phyloP scores from a whole-genome alignment of 257 asterid species.

The Paraleonurus japonicus region DNA sequence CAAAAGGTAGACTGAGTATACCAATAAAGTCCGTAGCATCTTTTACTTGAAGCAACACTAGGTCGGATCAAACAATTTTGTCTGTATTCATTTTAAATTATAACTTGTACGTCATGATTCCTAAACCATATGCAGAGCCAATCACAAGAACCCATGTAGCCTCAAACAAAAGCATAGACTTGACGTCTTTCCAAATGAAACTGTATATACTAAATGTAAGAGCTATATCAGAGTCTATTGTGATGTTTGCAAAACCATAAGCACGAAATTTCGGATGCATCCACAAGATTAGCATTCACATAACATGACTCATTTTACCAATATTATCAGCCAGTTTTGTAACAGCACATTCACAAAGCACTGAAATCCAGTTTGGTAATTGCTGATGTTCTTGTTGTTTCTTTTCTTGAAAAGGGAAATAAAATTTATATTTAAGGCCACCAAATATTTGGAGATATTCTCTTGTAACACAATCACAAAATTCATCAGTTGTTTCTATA shows the following conservation, averaged over 20 bases:
- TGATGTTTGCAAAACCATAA: not conserved
- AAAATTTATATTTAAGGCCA: not conserved
- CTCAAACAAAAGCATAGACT: not conserved
- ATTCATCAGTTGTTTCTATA: too few relatives aligned
- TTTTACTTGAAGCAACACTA: too few relatives aligned
- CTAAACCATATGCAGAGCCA: not conserved
- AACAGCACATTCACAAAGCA: not conserved
- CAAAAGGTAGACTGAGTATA: not conserved
- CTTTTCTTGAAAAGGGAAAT: not conserved
- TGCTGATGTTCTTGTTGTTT: not conserved
- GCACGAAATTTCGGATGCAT: not conserved
- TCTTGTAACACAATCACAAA: too few relatives aligned
- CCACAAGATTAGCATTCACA: conserved; percentile 5
- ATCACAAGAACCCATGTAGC: not conserved
- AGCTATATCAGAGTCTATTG: not conserved
- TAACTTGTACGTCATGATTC: too few relatives aligned
- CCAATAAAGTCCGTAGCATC: too few relatives aligned
- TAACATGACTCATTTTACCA: not conserved
- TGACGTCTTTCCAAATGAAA: not conserved
- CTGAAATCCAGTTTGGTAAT: not conserved
- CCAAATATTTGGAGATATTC: not conserved
- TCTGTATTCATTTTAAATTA: not conserved
- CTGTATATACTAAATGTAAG: not conserved
- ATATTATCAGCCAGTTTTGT: not conserved
- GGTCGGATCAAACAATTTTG: conserved; percentile 5